A percentile compares a stretch with the other conserved stretches of the same genome.
phyloP scores from a whole-genome alignment of 1,284 basidiomycete species.

The Cryptococcus jaspeensis region DNA sequence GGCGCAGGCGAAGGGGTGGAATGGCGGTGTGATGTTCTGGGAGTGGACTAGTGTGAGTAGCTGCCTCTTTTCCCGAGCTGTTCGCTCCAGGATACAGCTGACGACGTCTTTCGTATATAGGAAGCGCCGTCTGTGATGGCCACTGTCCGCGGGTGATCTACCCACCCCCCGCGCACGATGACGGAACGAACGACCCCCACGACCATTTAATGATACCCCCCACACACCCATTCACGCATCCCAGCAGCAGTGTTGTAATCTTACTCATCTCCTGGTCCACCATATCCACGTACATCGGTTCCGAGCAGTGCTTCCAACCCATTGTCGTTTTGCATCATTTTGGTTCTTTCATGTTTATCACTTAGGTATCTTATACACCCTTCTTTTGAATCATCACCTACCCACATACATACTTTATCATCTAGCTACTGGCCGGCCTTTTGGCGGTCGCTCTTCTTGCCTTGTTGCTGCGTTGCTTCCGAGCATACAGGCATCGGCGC shows the following conservation, averaged over 20 bases:
- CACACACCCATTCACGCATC: no score
- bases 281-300: not conserved
- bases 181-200: constrained; percentile 1
- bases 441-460: not conserved
- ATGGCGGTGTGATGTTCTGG: constrained; percentile 53
- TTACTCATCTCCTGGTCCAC: no score
- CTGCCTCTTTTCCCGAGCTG: not conserved
- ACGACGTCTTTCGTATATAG: not conserved
- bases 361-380: no score
- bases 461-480: not conserved
- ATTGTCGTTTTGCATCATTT: not conserved
- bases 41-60: constrained; percentile 40
- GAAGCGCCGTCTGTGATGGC: constrained; percentile 20
- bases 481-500: not conserved
- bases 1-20: constrained; percentile 45
- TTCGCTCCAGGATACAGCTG: not conserved
- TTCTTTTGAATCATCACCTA: not conserved
- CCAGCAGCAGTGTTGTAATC: not conserved
- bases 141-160: constrained; percentile 13
- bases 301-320: not conserved
- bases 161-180: not conserved
- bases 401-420: not conserved
- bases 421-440: not conserved
- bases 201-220: not conserved
- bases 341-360: no score